Conservation (phyloP, 768 basidiomycete species). For the Suillus americanus region DNA sequence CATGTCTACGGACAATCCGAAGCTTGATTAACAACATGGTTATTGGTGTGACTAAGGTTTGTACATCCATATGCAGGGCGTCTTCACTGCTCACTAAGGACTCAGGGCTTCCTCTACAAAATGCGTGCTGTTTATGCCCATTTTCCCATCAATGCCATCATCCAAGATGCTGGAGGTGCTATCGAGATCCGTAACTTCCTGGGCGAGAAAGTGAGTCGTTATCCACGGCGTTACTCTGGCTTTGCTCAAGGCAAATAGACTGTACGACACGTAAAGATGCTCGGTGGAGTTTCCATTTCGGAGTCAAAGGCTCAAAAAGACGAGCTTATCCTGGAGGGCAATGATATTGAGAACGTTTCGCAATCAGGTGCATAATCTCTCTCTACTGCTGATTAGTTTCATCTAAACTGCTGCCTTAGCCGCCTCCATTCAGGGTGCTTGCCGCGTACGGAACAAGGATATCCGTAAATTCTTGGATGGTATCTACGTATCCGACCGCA, state of each 20-base stretch:
- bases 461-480: constrained; percentile 98
- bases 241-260: constrained; percentile 46
- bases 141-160: constrained; percentile 99
- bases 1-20: constrained; percentile 94
- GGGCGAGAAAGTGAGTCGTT: constrained; percentile 76
- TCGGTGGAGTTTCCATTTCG: constrained; percentile 77
- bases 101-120: constrained; percentile 98
- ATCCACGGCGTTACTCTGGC: background rate
- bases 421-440: constrained; percentile 95
- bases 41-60: constrained; percentile 91
- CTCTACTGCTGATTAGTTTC: background rate
- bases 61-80: constrained; percentile 6
- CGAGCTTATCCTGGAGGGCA: constrained; percentile 90
- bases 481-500: constrained; percentile 86
- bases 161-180: constrained; percentile 67
- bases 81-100: constrained; percentile 7
- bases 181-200: constrained; percentile 95
- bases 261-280: constrained; percentile 90
- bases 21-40: constrained; percentile 97
- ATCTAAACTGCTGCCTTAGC: constrained; percentile 45
- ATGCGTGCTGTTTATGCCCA: constrained; percentile 99
- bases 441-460: constrained; percentile 99
- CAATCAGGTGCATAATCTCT: constrained; percentile 70
- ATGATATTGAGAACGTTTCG: constrained; percentile 95
- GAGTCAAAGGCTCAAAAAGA: constrained; percentile 95